Percentiles rank a stretch among this genome's conserved stretches.
These are phyloP conservation scores for Geotrichum cucujoidarum DNA, from an alignment of 1,139 yeast species.

Conservation along the genomic window DNA sequence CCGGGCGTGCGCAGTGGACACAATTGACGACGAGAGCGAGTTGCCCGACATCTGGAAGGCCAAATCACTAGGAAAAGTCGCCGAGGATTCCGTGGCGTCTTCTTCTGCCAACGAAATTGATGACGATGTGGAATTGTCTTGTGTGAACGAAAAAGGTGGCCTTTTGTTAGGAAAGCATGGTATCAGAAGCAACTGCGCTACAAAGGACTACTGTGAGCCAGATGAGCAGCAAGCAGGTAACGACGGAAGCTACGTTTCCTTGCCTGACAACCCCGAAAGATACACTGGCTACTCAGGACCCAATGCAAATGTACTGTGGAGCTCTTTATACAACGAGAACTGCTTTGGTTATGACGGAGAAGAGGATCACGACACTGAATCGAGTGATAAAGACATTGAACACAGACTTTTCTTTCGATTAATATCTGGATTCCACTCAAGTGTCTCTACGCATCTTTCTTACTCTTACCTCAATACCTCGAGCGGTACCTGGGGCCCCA, in stretches of 20 bases:
- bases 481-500: constrained; percentile 79
- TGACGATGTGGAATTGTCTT: constrained; percentile 19
- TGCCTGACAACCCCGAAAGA: constrained; percentile 87
- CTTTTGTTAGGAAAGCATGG: constrained; percentile 12
- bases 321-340: constrained; percentile 85
- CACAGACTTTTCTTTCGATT: constrained; percentile 83
- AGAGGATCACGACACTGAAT: background rate
- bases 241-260: constrained; percentile 75
- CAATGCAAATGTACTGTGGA: constrained; percentile 90
- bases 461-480: constrained; percentile 74
- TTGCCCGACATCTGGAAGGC: constrained; percentile 73
- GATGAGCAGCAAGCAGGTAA: constrained; percentile 20
- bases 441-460: constrained; percentile 88
- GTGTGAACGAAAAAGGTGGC: constrained; percentile 19
- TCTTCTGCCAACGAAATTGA: constrained; percentile 20
- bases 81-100: constrained; percentile 42
- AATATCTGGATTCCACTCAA: constrained; percentile 91
- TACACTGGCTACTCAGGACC: constrained; percentile 95
- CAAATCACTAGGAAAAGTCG: constrained; percentile 60
- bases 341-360: constrained; percentile 60
- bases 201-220: constrained; percentile 18
- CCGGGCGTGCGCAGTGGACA: constrained; percentile 89
- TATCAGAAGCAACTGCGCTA: constrained; percentile 8
- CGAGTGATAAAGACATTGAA: constrained; percentile 46
- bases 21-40: constrained; percentile 49